Evolutionary conservation across 75 land plant genomes (phyloP).

Genomic region (Selaginella moellendorffii): DNA sequence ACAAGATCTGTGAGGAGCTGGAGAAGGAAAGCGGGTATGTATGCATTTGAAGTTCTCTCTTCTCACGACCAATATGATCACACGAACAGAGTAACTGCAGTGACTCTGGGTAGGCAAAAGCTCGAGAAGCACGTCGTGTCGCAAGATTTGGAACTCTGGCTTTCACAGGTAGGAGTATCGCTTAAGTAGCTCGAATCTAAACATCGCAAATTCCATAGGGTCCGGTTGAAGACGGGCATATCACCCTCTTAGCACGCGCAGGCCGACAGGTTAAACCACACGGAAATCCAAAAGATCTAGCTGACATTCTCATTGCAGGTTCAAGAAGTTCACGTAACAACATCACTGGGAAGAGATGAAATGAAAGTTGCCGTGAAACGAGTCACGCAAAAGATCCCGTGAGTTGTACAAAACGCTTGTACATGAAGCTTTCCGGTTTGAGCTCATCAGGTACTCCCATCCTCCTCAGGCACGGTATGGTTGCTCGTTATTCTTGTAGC

Average conservation of each 20-base stretch:
- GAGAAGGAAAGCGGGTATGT: constrained; percentile 76
- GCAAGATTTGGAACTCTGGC: constrained; percentile 93
- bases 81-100: constrained; percentile 43
- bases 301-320: constrained; percentile 33
- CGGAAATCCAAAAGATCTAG: background rate
- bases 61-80: too few species aligned
- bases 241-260: constrained; percentile 85
- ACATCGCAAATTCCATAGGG: constrained; percentile 26
- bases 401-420: too few species aligned
- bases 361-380: constrained; percentile 73
- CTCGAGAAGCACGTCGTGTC: constrained; percentile 91
- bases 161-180: constrained; percentile 58
- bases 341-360: constrained; percentile 70
- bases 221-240: constrained; percentile 43
- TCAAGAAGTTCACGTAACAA: constrained; percentile 76
- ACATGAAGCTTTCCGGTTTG: too few species aligned
- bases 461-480: too few species aligned
- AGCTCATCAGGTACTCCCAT: too few species aligned
- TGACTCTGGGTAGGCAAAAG: constrained; percentile 55
- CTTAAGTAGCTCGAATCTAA: background rate
- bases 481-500: too few species aligned
- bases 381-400: constrained; percentile 71
- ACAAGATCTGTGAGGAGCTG: constrained; percentile 55
- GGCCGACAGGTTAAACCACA: constrained; percentile 65
- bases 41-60: background rate